Conservation (phyloP, 805 yeast genomes). For the Zygotorulaspora sp. region DNA sequence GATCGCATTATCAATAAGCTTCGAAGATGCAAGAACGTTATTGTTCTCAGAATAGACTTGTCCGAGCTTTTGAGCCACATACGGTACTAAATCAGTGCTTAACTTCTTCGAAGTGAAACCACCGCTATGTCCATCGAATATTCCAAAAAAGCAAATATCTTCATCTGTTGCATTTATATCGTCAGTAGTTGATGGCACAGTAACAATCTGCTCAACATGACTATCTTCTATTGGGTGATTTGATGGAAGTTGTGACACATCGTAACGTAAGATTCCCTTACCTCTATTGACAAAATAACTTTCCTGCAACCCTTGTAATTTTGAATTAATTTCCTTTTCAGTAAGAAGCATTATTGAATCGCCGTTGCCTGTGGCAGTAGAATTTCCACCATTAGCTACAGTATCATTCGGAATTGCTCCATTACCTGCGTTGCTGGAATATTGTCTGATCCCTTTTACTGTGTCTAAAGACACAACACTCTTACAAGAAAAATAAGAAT, state of each 20-base stretch:
- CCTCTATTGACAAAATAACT: constrained; percentile 76
- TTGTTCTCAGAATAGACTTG: constrained; percentile 41
- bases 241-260: constrained; percentile 82
- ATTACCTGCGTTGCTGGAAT: constrained; percentile 11
- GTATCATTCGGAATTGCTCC: constrained; percentile 1
- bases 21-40: constrained; percentile 48
- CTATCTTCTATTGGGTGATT: constrained; percentile 95
- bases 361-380: constrained; percentile 1
- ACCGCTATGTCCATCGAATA: constrained; percentile 96
- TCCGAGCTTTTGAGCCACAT: constrained; percentile 73
- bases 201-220: constrained; percentile 74
- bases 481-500: constrained; percentile 17
- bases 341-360: constrained; percentile 45
- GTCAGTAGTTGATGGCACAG: constrained; percentile 53
- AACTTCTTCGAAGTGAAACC: constrained; percentile 88
- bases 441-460: constrained; percentile 27
- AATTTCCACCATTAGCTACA: neutral
- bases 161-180: constrained; percentile 31
- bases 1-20: constrained; percentile 73
- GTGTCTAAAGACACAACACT: constrained; percentile 26
- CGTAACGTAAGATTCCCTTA: constrained; percentile 84
- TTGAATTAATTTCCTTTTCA: constrained; percentile 67
- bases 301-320: constrained; percentile 71
- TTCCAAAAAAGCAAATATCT: constrained; percentile 94
- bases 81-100: constrained; percentile 69